A percentile compares a stretch with the other conserved stretches of the same genome.
Conservation (phyloP, 2,329 filamentous ascomycete species). For the Colletotrichum lini region DNA sequence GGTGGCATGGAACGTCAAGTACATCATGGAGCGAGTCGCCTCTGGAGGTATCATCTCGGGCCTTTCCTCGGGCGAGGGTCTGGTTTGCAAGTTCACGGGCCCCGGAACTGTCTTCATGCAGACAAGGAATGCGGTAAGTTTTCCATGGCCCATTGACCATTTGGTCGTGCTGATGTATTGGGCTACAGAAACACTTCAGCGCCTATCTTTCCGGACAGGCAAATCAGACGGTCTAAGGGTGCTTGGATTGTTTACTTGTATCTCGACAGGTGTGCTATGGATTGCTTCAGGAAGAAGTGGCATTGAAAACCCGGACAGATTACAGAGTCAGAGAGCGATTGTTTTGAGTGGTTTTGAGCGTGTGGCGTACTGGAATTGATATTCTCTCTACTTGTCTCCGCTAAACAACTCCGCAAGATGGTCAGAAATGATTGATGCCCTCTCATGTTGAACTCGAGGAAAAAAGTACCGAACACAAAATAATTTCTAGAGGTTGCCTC, state of each 20-base stretch:
- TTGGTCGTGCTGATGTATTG: background rate
- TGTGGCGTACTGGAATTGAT: slow-evolving; percentile 19
- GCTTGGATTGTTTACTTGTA: too few relatives aligned
- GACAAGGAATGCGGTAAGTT: slow-evolving; percentile 83
- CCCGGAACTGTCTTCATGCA: slow-evolving; percentile 94
- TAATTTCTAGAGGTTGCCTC: background rate
- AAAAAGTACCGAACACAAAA: background rate
- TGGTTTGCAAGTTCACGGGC: slow-evolving; percentile 94
- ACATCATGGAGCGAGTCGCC: slow-evolving; percentile 89
- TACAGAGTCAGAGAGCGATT: background rate
- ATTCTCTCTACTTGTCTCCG: background rate
- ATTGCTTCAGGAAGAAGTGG: background rate
- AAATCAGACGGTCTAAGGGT: slow-evolving; percentile 48
- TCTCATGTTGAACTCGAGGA: background rate
- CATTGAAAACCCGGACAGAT: background rate
- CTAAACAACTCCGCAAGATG: background rate
- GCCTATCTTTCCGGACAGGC: slow-evolving; percentile 67
- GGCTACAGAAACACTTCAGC: slow-evolving; percentile 63
- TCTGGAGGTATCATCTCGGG: slow-evolving; percentile 95
- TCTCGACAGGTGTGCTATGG: background rate
- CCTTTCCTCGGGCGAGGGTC: slow-evolving; percentile 84
- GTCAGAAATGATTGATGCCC: background rate
- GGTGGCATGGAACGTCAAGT: slow-evolving; percentile 97
- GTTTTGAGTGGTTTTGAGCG: background rate
- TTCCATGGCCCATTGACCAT: background rate